Evolutionary conservation across 495 filamentous ascomycete genomes (phyloP).

Genomic region (Schizothecium vesticola): DNA sequence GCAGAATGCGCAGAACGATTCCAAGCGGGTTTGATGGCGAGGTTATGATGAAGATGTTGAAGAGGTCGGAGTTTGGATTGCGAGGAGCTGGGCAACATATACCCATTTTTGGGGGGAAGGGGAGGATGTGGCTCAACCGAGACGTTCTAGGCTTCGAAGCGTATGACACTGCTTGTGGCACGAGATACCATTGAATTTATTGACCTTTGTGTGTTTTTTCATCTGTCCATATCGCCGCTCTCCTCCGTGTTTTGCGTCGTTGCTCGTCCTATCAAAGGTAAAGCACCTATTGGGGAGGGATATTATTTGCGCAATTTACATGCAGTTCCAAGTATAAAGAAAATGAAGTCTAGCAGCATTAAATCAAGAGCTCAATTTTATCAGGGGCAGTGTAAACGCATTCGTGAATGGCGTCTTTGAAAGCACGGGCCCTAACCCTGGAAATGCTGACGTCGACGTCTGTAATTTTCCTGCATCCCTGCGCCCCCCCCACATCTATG

Average conservation of each 20-base stretch:
- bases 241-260: neutral
- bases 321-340: no score
- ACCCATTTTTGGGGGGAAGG: neutral
- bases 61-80: neutral
- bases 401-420: neutral
- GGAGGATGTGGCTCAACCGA: neutral
- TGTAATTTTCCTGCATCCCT: neutral
- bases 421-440: neutral
- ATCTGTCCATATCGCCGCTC: neutral
- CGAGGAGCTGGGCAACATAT: neutral
- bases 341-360: no score
- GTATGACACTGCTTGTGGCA: slow-evolving; percentile 1
- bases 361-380: neutral
- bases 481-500: neutral
- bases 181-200: slow-evolving; percentile 13
- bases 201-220: neutral
- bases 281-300: neutral
- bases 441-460: neutral
- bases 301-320: neutral
- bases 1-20: neutral
- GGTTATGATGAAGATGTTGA: neutral
- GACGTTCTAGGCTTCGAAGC: slow-evolving; percentile 3
- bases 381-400: neutral
- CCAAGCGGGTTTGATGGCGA: slow-evolving; percentile 13
- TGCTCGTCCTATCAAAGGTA: neutral